Evolutionary conservation across 2,329 filamentous ascomycete genomes (phyloP), one percentile per base, ranked within the genome.

Genomic region (Bipolaris zeicola): DNA sequence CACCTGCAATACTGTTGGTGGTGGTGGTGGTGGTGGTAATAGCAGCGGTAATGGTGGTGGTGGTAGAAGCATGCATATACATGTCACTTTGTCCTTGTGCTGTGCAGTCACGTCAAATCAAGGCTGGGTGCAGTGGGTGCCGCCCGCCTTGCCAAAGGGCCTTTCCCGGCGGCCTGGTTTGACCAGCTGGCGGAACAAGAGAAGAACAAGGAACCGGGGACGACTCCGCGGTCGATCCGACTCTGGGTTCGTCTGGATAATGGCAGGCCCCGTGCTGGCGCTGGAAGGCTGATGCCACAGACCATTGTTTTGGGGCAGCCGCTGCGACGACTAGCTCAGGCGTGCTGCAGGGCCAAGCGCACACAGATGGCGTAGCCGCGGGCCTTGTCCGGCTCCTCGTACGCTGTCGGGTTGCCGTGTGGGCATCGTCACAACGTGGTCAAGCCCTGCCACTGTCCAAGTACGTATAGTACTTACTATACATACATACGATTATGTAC

Each of bases 151-250:
- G 38, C 38, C 49, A 50, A 58, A 47, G 34, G 39, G 13, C 55
- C 67, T 62, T 56, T 71, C 64, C 70, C 69, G 65, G 61, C 63
- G 57, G 67, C 68, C 66, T 68, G 69, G 70, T 69, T 67, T 58
- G 51, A 51, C 55, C 58, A 60, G 55, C 48, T 50, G 58, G 60
- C 49, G 49, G 54, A 66, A 55, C 58, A 54, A 57, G 50, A 53
- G 48, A 44, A 47, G 51, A 56, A 61, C 68, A 67, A 63, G 66
- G 65, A 63, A 57, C 66, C 66, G 63, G 67, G 63, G 61, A 60
- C 60, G 38, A 57, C 59, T 70, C 60, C 58, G 61, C 65, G 39
- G 66, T 64, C 62, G 63, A 70, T 71, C 67, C 58, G 63, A 55
- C 58, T 50, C 52, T 61, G 52, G 55, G 61, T 62, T 61, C 55